These are phyloP conservation scores for Ambrosia hybrid DNA, from an alignment of 140 eudicot species.

Conservation along the genomic window DNA sequence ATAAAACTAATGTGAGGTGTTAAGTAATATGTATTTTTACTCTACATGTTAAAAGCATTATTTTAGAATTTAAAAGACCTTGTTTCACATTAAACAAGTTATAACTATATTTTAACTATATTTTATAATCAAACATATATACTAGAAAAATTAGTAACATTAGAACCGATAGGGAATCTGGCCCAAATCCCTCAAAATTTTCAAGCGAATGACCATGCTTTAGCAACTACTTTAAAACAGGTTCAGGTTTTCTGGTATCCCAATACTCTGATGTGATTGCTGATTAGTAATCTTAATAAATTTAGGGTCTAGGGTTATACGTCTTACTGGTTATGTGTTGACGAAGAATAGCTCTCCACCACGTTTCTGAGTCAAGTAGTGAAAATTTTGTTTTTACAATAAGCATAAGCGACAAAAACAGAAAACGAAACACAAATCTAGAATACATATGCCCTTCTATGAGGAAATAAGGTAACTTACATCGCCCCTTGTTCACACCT, in stretches of 20 bases:
- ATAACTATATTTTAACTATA: not conserved
- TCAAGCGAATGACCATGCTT: too few relatives aligned
- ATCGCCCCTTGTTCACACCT: constrained; percentile 54
- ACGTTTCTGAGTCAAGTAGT: constrained; percentile 49
- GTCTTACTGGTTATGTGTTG: constrained; percentile 50
- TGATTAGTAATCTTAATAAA: too few relatives aligned
- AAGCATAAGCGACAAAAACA: not conserved
- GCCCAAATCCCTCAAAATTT: not conserved
- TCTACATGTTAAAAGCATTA: not conserved
- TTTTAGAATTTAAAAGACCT: not conserved
- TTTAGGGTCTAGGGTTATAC: too few relatives aligned
- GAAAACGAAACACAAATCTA: not conserved
- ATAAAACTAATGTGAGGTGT: not conserved
- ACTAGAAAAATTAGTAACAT: not conserved
- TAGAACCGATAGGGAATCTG: not conserved
- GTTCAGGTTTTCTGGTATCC: too few relatives aligned
- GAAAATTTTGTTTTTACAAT: constrained; percentile 11
- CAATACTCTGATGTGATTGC: too few relatives aligned
- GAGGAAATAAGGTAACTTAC: constrained; percentile 36
- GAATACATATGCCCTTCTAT: too few relatives aligned
- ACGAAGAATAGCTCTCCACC: constrained; percentile 64
- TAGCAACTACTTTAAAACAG: too few relatives aligned
- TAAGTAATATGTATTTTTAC: not conserved
- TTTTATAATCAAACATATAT: not conserved
- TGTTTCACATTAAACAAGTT: not conserved